A percentile compares a stretch with the other conserved stretches of the same genome.
These are phyloP conservation scores for Vicia faba DNA, from an alignment of 306 rosid genomes.

Conservation along the genomic window DNA sequence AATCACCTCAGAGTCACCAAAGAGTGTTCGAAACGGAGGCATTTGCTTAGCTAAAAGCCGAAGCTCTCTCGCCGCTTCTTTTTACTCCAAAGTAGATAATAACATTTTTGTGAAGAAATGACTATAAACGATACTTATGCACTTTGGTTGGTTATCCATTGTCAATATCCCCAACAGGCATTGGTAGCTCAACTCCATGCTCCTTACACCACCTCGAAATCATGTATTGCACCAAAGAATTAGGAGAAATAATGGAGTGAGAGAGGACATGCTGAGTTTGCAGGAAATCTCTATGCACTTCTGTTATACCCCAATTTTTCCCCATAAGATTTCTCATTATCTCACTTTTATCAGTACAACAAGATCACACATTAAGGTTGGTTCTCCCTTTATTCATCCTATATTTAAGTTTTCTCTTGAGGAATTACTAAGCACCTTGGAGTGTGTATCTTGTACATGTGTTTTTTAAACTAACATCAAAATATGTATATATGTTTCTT, in stretches of 20 bases:
- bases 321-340: too few species aligned
- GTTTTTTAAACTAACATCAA: too few species aligned
- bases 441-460: too few species aligned
- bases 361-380: too few species aligned
- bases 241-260: slow-evolving; percentile 57
- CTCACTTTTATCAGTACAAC: too few species aligned
- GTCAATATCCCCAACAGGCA: slow-evolving; percentile 41
- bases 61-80: slow-evolving; percentile 75
- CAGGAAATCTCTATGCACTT: slow-evolving; percentile 69
- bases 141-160: slow-evolving; percentile 41
- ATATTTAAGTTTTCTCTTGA: too few species aligned
- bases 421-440: too few species aligned
- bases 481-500: too few species aligned
- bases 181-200: slow-evolving; percentile 52
- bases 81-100: slow-evolving; percentile 51
- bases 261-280: slow-evolving; percentile 63
- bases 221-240: slow-evolving; percentile 58
- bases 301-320: too few species aligned
- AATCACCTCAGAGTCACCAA: slow-evolving; percentile 51
- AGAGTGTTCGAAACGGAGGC: slow-evolving; percentile 57
- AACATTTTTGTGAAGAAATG: slow-evolving; percentile 56
- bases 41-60: slow-evolving; percentile 51
- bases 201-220: slow-evolving; percentile 69
- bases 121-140: slow-evolving; percentile 42
- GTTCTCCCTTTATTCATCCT: too few species aligned